These are phyloP conservation scores for Bryum argenteum DNA, from an alignment of 225 moss, liverwort and hornwort species.

Conservation along the genomic window DNA sequence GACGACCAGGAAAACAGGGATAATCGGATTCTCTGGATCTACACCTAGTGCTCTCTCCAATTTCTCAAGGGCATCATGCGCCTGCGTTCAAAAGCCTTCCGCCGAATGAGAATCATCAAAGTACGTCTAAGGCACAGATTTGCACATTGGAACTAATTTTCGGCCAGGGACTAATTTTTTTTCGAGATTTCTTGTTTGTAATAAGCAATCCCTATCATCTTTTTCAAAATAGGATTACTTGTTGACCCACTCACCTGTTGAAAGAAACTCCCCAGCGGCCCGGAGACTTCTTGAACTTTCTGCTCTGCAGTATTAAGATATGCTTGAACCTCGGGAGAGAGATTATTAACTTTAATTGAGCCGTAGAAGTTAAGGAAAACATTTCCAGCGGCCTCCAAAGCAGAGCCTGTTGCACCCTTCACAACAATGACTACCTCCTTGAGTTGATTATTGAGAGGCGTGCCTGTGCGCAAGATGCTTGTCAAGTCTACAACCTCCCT, in stretches of 20 bases:
- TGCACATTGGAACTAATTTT: not conserved
- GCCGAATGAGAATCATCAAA: conserved; percentile 12
- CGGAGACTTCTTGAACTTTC: conserved; percentile 57
- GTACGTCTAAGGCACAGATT: not conserved
- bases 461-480: conserved; percentile 64
- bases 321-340: conserved; percentile 62
- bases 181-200: not conserved
- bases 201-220: conserved; percentile 8
- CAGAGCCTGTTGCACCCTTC: conserved; percentile 58
- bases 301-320: conserved; percentile 62
- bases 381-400: conserved; percentile 54
- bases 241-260: conserved; percentile 64
- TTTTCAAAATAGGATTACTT: not conserved
- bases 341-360: conserved; percentile 42
- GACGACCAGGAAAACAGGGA: conserved; percentile 64
- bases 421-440: conserved; percentile 70
- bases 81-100: conserved; percentile 56
- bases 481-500: conserved; percentile 53
- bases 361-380: conserved; percentile 55
- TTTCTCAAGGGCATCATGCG: conserved; percentile 51
- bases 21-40: conserved; percentile 78
- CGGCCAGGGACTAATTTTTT: conserved; percentile 1
- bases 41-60: conserved; percentile 79
- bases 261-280: conserved; percentile 65
- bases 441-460: conserved; percentile 80